Conservation (phyloP, 2,329 filamentous ascomycete species). For the Aspergillus luchuensis region DNA sequence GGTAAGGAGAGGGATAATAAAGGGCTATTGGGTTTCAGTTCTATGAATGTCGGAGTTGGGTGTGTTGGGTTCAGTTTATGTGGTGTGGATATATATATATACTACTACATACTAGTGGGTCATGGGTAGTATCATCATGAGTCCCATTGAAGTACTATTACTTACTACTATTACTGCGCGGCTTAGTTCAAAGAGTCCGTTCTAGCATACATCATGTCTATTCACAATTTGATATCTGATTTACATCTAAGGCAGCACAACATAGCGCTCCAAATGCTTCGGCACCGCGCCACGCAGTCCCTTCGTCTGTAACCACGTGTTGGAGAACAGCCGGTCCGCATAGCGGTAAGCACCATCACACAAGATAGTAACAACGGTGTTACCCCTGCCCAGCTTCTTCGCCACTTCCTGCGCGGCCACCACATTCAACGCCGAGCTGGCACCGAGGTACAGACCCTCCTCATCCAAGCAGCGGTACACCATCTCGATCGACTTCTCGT, state of each 20-base stretch:
- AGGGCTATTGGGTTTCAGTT: no score
- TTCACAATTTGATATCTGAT: background rate
- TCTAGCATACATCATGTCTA: background rate
- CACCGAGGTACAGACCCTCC: constrained; percentile 92
- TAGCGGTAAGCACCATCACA: constrained; percentile 98
- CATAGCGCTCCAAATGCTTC: constrained; percentile 85
- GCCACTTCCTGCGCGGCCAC: constrained; percentile 94
- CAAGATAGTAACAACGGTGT: constrained; percentile 90
- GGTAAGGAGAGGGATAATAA: no score
- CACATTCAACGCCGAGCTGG: constrained; percentile 91
- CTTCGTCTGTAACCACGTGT: constrained; percentile 87
- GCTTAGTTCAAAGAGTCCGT: no score
- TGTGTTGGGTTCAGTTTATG: no score
- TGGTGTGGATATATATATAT: no score
- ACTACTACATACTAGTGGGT: no score
- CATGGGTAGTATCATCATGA: no score
- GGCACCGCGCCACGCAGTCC: constrained; percentile 79
- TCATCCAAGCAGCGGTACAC: constrained; percentile 95
- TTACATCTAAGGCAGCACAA: constrained; percentile 67
- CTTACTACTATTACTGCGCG: no score
- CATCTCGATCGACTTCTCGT: constrained; percentile 97
- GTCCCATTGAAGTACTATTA: no score
- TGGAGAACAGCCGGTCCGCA: constrained; percentile 88
- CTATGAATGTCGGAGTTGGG: no score
- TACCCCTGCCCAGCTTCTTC: constrained; percentile 81